Evolutionary conservation across 768 basidiomycete species (phyloP).

Genomic region (Lactarius vividus): DNA sequence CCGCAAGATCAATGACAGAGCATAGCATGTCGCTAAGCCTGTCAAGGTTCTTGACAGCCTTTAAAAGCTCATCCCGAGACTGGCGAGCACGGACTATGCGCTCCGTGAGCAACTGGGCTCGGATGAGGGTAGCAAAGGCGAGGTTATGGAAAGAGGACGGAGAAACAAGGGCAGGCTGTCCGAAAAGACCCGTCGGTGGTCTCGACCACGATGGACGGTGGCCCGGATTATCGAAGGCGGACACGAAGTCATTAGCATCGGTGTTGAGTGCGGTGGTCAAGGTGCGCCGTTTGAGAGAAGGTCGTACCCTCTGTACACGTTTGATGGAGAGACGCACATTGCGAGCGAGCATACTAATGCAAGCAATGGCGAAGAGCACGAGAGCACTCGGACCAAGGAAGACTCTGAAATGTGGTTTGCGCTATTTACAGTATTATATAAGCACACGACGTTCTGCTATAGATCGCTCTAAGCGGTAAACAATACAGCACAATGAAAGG

Average conservation of each 20-base stretch:
- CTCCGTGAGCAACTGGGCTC: slow-evolving; percentile 79
- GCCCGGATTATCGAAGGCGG: slow-evolving; percentile 69
- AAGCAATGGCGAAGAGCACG: not conserved
- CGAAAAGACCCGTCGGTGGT: slow-evolving; percentile 77
- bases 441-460: not conserved
- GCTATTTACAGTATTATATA: not conserved
- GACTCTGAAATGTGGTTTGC: too few relatives aligned
- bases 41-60: slow-evolving; percentile 95
- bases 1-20: slow-evolving; percentile 94
- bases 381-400: not conserved
- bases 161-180: slow-evolving; percentile 66
- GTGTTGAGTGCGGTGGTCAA: slow-evolving; percentile 37
- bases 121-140: slow-evolving; percentile 73
- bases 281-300: slow-evolving; percentile 15
- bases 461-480: slow-evolving; percentile 5
- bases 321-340: slow-evolving; percentile 26
- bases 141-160: slow-evolving; percentile 70
- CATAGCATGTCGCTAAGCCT: slow-evolving; percentile 94
- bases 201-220: slow-evolving; percentile 42
- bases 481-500: slow-evolving; percentile 15
- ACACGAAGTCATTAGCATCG: slow-evolving; percentile 51
- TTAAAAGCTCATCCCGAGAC: slow-evolving; percentile 69
- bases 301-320: slow-evolving; percentile 1
- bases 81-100: slow-evolving; percentile 75
- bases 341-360: slow-evolving; percentile 27